Base-by-base conservation (phyloP, 768 basidiomycete genomes). In the Gloeopeniophorella convolvens region DNA sequence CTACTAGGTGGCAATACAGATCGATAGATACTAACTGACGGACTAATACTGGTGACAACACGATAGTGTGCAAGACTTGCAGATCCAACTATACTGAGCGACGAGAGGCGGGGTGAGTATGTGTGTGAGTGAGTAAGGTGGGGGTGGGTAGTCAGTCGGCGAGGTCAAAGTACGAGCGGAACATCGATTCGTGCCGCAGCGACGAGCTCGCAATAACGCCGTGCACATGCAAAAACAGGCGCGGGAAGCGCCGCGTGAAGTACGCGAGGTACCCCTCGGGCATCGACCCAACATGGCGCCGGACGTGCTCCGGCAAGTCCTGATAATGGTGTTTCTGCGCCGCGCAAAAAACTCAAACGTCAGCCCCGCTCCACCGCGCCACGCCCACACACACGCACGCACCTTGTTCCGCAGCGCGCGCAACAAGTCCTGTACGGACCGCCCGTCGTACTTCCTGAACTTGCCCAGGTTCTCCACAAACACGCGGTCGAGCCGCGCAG, bases 401-500 rank as follows among this genome's bases (percentile, higher is more conserved):
- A 91, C 93, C 78, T 99, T 98, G 66, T 98, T 99, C 56, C 96
- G 75, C 61, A 99, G 69, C 4, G 96, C 96, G 44, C 96, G 77
- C 41, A 99, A 66, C 8, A 99, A 69, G 69, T 99, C 96, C 57
- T 96, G 88, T 9, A 98, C 86, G 45, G 85, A 88, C 61, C 73
- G 73, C 16, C 88, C 90, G 62, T 98, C 91, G 62, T 99, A 99
- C 67, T 98, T 99, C 59, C 96, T 75, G 68, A 93, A 98, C 66
- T 98, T 98, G 46, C 95, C 94, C 45, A 99, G 68, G 64, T 92
- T 98, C 53, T 95, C 94, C 45, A 92, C 82, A 66, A 99, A 90
- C 11, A 84, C 71, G 59, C 83, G 89, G 70, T 98, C 94, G 37
- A 97, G 73, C 34, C 83, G 77, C 12, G 79, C 65, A 53, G 86